Evolutionary conservation across 2,329 filamentous ascomycete genomes (phyloP).

Genomic region (Graphiopsis chlorocephala): DNA sequence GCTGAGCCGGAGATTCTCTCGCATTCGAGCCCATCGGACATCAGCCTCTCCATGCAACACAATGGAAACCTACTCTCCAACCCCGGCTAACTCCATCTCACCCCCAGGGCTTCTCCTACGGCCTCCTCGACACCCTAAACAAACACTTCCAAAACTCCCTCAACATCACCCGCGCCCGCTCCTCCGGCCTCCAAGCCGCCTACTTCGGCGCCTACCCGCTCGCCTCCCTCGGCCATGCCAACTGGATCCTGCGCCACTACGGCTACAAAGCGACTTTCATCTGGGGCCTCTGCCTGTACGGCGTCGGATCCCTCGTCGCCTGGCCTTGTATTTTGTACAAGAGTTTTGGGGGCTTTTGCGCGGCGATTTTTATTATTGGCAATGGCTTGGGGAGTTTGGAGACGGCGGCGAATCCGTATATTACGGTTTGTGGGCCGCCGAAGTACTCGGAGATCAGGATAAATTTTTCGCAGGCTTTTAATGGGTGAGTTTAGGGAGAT

Average conservation of each 20-base stretch:
- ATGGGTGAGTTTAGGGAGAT: conserved; percentile 34
- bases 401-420: conserved; percentile 57
- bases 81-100: not conserved
- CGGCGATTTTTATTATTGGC: conserved; percentile 50
- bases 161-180: conserved; percentile 43
- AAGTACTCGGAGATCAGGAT: conserved; percentile 58
- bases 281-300: conserved; percentile 54
- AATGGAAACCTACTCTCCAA: not conserved
- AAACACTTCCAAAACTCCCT: conserved; percentile 48
- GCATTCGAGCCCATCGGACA: not conserved
- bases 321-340: conserved; percentile 57
- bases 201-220: conserved; percentile 52
- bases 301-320: conserved; percentile 56
- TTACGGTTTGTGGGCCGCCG: conserved; percentile 58
- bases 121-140: conserved; percentile 55
- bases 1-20: not conserved
- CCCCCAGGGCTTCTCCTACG: conserved; percentile 53
- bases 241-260: conserved; percentile 49
- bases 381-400: conserved; percentile 53
- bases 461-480: conserved; percentile 58
- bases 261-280: conserved; percentile 50
- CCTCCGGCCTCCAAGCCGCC: conserved; percentile 48
- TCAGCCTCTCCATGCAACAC: not conserved
- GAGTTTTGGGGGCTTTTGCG: conserved; percentile 60
- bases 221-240: conserved; percentile 47